These are phyloP conservation scores for Kluyveromyces wickerhamii DNA, from an alignment of 805 yeast species.

Conservation along the genomic window DNA sequence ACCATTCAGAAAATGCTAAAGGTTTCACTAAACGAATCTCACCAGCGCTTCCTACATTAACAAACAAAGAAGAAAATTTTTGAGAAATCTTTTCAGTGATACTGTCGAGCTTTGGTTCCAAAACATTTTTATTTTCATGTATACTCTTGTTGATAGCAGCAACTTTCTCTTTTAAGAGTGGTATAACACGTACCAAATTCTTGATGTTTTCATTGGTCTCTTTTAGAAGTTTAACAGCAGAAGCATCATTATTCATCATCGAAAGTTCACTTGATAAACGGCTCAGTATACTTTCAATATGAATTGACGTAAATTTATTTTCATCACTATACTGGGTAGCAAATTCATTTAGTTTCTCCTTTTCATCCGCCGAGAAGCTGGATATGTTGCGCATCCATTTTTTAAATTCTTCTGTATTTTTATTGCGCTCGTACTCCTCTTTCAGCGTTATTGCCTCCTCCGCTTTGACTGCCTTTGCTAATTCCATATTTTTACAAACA, in stretches of 20 bases:
- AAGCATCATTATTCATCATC: constrained; percentile 31
- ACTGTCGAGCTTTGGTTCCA: constrained; percentile 56
- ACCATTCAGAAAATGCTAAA: constrained; percentile 61
- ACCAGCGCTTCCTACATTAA: constrained; percentile 81
- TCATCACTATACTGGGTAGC: constrained; percentile 33
- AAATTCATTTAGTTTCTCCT: constrained; percentile 32
- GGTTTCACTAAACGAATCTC: constrained; percentile 52
- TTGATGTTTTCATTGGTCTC: constrained; percentile 20
- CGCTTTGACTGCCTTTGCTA: neutral
- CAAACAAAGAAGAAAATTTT: constrained; percentile 60
- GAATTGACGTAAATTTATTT: constrained; percentile 32
- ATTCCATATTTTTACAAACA: constrained; percentile 1
- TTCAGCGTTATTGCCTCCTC: neutral
- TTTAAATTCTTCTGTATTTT: constrained; percentile 20
- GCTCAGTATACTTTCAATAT: constrained; percentile 35
- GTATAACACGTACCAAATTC: constrained; percentile 17
- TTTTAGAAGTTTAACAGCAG: constrained; percentile 31
- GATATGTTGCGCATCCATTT: constrained; percentile 25
- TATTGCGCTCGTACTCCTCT: constrained; percentile 6
- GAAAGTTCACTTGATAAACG: constrained; percentile 40
- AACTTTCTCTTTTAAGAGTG: constrained; percentile 16
- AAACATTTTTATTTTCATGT: constrained; percentile 31
- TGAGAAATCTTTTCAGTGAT: constrained; percentile 50
- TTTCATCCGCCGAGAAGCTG: constrained; percentile 34
- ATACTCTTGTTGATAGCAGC: constrained; percentile 31